Evolutionary conservation across 164 flowering plant genomes (phyloP), one percentile per base, ranked within the genome.

Genomic region (Pachysandra terminalis): DNA sequence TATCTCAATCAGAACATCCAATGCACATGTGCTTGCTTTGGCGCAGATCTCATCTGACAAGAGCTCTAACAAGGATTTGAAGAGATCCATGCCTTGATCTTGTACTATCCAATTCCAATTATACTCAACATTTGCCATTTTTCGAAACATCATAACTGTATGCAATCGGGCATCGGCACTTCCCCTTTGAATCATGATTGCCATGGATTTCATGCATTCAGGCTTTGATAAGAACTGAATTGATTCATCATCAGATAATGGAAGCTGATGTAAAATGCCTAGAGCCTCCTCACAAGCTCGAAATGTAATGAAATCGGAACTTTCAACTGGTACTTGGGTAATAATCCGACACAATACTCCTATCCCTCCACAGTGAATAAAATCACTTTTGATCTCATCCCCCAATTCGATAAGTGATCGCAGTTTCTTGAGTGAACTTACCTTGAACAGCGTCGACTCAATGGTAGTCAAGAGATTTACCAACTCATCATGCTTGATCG

Each of bases 201-300:
- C 80, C 79, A 89, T 64, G 28, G 88, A 61, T 37, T 71, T 77
- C 68, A 82, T 65, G 49, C 74, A 71, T 24, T 87, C 88, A 0
- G 77, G 82, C 59, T 74, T 79, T 0, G 79, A 78, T 27, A 87
- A 40, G 55, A 80, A 16, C 27, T 65, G 48, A 13, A 75, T 21
- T 0, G 70, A 52, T 0, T 75, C 79, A 2, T 74, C 82, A 4
- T 73, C 74, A 0, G 78, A 69, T 0, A 77, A 35, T 0, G 79
- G 77, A 25, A 89, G 78, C 22, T 67, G 71, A 35, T 80, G 65
- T 1, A 89, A 59, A 21, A 87, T 65, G 1, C 77, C 82, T 15
- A 90, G 14, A 19, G 88, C 91, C 71, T 87, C 92, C 59, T 90
- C 96, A 55, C 86, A 84, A 19, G 88, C 85, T 52, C 83, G 77